phyloP scores from a whole-genome alignment of 129 eudicot species.

The Helichrysum umbraculigerum region DNA sequence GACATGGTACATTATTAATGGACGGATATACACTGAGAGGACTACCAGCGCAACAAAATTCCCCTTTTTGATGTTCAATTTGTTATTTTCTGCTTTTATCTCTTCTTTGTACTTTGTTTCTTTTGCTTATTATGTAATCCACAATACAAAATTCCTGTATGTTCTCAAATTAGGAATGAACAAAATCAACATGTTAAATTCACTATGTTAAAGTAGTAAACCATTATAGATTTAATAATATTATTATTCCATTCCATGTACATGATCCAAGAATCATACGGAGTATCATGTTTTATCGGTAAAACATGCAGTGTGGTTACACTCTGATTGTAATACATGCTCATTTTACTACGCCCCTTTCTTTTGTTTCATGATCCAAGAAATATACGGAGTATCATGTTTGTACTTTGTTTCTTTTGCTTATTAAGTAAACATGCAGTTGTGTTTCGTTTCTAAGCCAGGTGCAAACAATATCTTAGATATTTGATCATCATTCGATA shows the following conservation, averaged over 20 bases:
- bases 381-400: too few species aligned
- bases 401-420: too few species aligned
- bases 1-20: slow-evolving; percentile 6
- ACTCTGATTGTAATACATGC: too few species aligned
- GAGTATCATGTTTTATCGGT: too few species aligned
- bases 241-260: neutral
- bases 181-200: neutral
- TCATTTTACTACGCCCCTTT: too few species aligned
- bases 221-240: neutral
- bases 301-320: too few species aligned
- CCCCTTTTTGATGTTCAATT: slow-evolving; percentile 18
- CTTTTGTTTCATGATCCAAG: too few species aligned
- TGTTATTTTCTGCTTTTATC: slow-evolving; percentile 16
- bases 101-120: slow-evolving; percentile 29
- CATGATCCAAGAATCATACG: too few species aligned
- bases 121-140: slow-evolving; percentile 28
- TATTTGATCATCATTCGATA: too few species aligned
- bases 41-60: slow-evolving; percentile 26
- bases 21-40: slow-evolving; percentile 1
- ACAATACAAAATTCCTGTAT: slow-evolving; percentile 26
- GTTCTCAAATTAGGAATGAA: neutral
- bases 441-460: too few species aligned
- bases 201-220: neutral
- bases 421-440: too few species aligned
- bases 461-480: too few species aligned